phyloP scores from a whole-genome alignment of 1,284 basidiomycete genomes.

The Apiotrichum laibachii region DNA sequence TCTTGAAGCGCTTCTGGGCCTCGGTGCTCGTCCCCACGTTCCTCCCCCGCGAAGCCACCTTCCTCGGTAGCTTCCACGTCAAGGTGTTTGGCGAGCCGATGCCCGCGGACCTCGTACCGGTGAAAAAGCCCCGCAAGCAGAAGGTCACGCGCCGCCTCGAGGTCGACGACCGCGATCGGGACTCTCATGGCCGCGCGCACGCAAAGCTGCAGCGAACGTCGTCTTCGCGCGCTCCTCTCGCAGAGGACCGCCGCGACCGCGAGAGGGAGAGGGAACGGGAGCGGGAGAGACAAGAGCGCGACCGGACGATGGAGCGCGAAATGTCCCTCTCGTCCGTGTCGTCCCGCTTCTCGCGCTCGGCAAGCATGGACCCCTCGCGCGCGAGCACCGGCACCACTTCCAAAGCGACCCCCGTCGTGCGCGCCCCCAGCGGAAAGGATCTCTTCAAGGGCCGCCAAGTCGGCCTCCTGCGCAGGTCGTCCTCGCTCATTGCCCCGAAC shows the following conservation, averaged over 20 bases:
- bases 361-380: neutral
- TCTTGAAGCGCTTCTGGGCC: slow-evolving; percentile 34
- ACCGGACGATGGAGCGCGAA: neutral
- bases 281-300: neutral
- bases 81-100: slow-evolving; percentile 43
- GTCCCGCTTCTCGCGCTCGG: slow-evolving; percentile 5
- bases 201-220: slow-evolving; percentile 3
- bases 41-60: slow-evolving; percentile 24
- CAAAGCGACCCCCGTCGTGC: neutral
- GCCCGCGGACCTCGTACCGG: slow-evolving; percentile 27
- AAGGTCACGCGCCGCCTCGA: slow-evolving; percentile 30
- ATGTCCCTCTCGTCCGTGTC: neutral
- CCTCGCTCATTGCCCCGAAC: slow-evolving; percentile 18
- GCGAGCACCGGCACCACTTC: neutral
- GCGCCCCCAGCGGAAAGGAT: slow-evolving; percentile 42
- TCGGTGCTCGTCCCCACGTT: slow-evolving; percentile 21
- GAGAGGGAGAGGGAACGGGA: neutral
- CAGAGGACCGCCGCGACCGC: neutral
- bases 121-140: slow-evolving; percentile 40
- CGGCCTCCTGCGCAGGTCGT: slow-evolving; percentile 7
- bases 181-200: neutral
- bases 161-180: slow-evolving; percentile 5
- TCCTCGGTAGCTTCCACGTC: slow-evolving; percentile 34
- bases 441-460: slow-evolving; percentile 28
- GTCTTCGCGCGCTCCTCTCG: neutral